Base-by-base conservation (phyloP, 805 yeast genomes). In the Ogataea chonburiensis region DNA sequence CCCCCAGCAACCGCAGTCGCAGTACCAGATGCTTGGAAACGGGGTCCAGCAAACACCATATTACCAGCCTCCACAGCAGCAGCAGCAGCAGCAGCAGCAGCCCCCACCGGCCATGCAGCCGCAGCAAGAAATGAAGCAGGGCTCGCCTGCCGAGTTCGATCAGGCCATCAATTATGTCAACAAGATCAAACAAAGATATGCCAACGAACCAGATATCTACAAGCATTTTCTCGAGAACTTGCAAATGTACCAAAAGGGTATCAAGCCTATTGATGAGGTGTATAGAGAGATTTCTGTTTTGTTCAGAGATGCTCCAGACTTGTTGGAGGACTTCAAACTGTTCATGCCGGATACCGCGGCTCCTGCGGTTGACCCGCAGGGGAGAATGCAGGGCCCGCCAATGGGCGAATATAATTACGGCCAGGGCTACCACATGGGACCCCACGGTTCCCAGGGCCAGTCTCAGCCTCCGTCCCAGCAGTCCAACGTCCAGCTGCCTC, bases 81-180 rank as follows among this genome's bases (percentile, higher is more conserved):
- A 40, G 12, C 45, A 7, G 22, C 22, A 19, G 10, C 49, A 42
- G 11, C 52, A 47, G 28, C 45, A 37, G n/a, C 50, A 41, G 12
- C 46, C 34, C n/a, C 54, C 42, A 17, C 49, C 31, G 14, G 52
- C 35, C 20, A 44, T 37, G 14, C 47, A 41, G 17, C 52, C 31
- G 24, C 42, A 36, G 31, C 50, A 35, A 18, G 56, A 49, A n/a
- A 25, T 47, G 21, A 57, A 60, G 40, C 60, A 65, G 54, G 54
- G 79, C 7, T 73, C 77, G 2, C 96, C 94, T 31, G 91, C 88
- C 12, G 98, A 93, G 64, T 91, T 93, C 68, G 89, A 91, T 59
- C 97, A 93, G 60, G 98, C 98, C 13, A 93, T 93, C 46, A 83
- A 82, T 50, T 93, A 93, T 55, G 99, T 93, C 42, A 93, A 93